A percentile compares a stretch with the other conserved stretches of the same genome.
These are phyloP conservation scores for Eucalyptus tenuipes DNA, from an alignment of 345 rosid species.

Conservation along the genomic window DNA sequence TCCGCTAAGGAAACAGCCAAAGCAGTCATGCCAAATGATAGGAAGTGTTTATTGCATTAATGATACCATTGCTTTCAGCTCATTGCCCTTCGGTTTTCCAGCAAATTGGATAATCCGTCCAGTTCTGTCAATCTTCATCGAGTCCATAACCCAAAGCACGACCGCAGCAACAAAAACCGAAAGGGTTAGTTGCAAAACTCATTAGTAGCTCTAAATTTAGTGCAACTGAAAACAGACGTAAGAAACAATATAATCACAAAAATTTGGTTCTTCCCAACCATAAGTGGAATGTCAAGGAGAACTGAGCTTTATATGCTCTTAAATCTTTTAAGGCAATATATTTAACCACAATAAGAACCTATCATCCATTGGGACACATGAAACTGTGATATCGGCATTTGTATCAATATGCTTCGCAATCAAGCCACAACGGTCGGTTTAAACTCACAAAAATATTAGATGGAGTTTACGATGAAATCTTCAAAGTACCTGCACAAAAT, in stretches of 20 bases:
- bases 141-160: conserved; percentile 90
- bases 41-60: neutral
- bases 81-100: conserved; percentile 71
- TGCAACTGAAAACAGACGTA: neutral
- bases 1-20: neutral
- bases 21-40: neutral
- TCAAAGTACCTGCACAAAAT: conserved; percentile 55
- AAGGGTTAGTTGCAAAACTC: neutral
- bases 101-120: conserved; percentile 62
- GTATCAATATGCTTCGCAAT: conserved; percentile 62
- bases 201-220: neutral
- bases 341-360: conserved; percentile 25
- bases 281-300: neutral
- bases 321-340: neutral
- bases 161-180: conserved; percentile 17
- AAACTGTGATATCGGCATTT: conserved; percentile 76
- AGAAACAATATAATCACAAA: neutral
- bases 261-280: neutral
- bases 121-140: conserved; percentile 60
- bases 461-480: neutral
- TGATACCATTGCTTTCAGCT: conserved; percentile 72
- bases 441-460: neutral
- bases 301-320: neutral
- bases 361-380: conserved; percentile 58
- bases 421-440: neutral